Evolutionary conservation across 441 rosid species (phyloP).

Genomic region (Capsella rubella): DNA sequence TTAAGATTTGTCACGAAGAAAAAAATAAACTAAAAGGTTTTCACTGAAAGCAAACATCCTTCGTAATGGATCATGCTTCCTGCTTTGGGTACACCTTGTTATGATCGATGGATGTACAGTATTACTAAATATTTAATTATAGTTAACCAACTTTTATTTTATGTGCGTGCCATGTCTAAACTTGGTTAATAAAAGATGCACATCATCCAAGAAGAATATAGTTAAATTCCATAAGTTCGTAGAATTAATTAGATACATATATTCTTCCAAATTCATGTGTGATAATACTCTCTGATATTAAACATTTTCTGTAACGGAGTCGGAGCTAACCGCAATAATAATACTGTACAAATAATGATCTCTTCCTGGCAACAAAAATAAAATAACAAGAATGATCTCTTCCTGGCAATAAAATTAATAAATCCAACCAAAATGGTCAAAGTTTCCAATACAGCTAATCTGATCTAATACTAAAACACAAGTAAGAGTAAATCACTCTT

Average conservation of each 20-base stretch:
- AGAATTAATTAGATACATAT: constrained; percentile 14
- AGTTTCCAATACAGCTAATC: not conserved
- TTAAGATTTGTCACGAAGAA: not conserved
- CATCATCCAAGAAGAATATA: constrained; percentile 43
- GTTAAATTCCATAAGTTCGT: not conserved
- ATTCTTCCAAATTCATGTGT: constrained; percentile 29
- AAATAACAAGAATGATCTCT: too few relatives aligned
- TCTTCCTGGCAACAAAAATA: not conserved
- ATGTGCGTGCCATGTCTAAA: constrained; percentile 19
- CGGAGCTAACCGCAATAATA: not conserved
- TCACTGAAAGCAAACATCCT: constrained; percentile 44
- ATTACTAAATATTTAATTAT: constrained; percentile 8
- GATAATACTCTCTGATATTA: not conserved
- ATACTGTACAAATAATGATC: not conserved
- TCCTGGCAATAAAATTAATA: too few relatives aligned
- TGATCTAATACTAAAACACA: not conserved
- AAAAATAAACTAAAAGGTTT: not conserved
- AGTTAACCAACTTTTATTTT: not conserved
- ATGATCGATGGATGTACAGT: constrained; percentile 37
- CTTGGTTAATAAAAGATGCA: constrained; percentile 35
- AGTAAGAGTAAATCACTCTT: not conserved
- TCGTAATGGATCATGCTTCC: constrained; percentile 46
- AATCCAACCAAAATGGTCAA: not conserved
- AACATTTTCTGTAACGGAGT: not conserved
- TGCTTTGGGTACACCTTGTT: constrained; percentile 43